Evolutionary conservation across 371 early-diverging fungal species (phyloP).

Genomic region (Mortierella sp.): DNA sequence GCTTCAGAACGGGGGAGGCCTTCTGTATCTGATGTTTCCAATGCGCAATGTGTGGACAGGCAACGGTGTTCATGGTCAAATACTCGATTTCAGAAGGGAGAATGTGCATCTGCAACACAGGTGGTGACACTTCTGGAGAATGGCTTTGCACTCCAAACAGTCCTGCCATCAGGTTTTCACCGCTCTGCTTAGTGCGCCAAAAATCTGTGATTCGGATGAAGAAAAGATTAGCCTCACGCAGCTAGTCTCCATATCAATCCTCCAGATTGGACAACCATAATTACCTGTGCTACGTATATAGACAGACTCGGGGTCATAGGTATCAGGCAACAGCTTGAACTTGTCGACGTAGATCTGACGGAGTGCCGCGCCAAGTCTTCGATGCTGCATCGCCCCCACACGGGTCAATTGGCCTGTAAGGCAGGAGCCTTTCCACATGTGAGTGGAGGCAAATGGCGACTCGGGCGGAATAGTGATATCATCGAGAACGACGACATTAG

Average conservation of each 20-base stretch:
- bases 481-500: constrained; percentile 35
- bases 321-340: constrained; percentile 53
- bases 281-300: constrained; percentile 49
- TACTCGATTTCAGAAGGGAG: constrained; percentile 62
- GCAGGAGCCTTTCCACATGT: constrained; percentile 47
- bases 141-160: constrained; percentile 54
- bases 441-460: constrained; percentile 29
- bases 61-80: constrained; percentile 55
- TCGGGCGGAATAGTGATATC: constrained; percentile 26
- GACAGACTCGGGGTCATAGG: constrained; percentile 28
- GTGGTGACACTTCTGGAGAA: constrained; percentile 17
- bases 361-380: constrained; percentile 57
- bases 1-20: constrained; percentile 23
- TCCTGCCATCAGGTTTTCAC: constrained; percentile 60
- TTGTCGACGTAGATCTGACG: constrained; percentile 65
- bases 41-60: constrained; percentile 55
- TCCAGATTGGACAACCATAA: no score
- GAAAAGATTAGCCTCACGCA: background rate
- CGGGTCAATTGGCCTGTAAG: constrained; percentile 60
- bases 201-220: constrained; percentile 44
- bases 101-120: constrained; percentile 54
- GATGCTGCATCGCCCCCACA: constrained; percentile 62
- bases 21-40: constrained; percentile 24
- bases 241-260: no score
- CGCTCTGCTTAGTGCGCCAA: constrained; percentile 68